A percentile compares a stretch with the other conserved stretches of the same genome.
These are phyloP conservation scores for Rosa lucieae DNA, from an alignment of 306 rosid species.

Conservation along the genomic window DNA sequence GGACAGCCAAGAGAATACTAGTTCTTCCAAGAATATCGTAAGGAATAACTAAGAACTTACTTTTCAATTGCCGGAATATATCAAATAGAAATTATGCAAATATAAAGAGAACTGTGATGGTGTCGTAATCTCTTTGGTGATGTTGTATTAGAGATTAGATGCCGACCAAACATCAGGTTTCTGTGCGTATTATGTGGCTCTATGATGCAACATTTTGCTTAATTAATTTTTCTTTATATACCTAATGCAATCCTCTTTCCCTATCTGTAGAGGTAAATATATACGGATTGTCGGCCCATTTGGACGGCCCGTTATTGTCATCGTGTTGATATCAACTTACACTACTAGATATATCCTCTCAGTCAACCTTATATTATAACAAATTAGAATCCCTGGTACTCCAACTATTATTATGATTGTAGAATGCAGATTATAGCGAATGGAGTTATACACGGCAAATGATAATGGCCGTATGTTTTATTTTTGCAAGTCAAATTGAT, in stretches of 20 bases:
- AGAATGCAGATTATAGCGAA: neutral
- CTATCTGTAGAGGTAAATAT: slow-evolving; percentile 10
- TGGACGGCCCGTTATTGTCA: slow-evolving; percentile 13
- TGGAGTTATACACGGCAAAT: neutral
- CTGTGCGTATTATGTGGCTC: slow-evolving; percentile 30
- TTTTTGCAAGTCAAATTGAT: slow-evolving; percentile 3
- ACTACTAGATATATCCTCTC: neutral
- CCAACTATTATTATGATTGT: slow-evolving; percentile 3
- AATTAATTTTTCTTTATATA: slow-evolving; percentile 28
- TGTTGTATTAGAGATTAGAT: slow-evolving; percentile 36
- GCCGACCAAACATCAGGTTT: slow-evolving; percentile 53
- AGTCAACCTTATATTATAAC: slow-evolving; percentile 32
- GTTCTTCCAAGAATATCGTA: neutral
- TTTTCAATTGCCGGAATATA: neutral
- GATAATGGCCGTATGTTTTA: slow-evolving; percentile 8
- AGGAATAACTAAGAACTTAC: neutral
- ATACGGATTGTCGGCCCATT: slow-evolving; percentile 34
- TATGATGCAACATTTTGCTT: slow-evolving; percentile 27
- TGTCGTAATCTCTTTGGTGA: neutral
- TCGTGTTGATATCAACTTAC: slow-evolving; percentile 16
- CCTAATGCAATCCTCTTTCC: slow-evolving; percentile 35
- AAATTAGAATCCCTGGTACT: neutral
- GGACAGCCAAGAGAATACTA: neutral
- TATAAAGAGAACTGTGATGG: neutral
- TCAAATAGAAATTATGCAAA: neutral